phyloP scores from a whole-genome alignment of 1,284 basidiomycete genomes.

The Leccinum pachyderme region DNA sequence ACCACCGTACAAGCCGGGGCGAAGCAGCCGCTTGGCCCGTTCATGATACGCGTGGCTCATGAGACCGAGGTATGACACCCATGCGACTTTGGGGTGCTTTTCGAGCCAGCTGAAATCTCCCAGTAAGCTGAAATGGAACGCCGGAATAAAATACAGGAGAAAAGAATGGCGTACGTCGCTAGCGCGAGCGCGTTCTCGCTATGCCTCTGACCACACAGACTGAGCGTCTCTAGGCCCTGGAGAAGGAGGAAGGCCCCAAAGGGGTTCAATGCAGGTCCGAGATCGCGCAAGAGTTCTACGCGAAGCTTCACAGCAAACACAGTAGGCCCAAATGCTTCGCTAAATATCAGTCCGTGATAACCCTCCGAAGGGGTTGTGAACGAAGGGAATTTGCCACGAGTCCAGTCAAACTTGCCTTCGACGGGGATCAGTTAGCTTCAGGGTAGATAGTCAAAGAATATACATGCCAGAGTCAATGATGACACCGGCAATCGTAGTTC shows the following conservation, averaged over 20 bases:
- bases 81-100: slow-evolving; percentile 67
- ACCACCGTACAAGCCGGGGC: slow-evolving; percentile 67
- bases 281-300: slow-evolving; percentile 72
- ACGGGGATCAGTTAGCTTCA: slow-evolving; percentile 39
- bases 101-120: slow-evolving; percentile 56
- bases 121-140: neutral
- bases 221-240: slow-evolving; percentile 86
- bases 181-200: slow-evolving; percentile 73
- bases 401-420: slow-evolving; percentile 85
- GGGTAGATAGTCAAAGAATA: slow-evolving; percentile 62
- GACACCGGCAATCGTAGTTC: slow-evolving; percentile 85
- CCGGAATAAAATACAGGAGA: neutral
- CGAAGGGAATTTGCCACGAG: slow-evolving; percentile 71
- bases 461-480: slow-evolving; percentile 73
- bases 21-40: slow-evolving; percentile 58
- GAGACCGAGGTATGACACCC: slow-evolving; percentile 85
- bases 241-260: slow-evolving; percentile 84
- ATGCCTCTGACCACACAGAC: slow-evolving; percentile 76
- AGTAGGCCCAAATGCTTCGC: slow-evolving; percentile 70
- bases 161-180: slow-evolving; percentile 47
- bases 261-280: slow-evolving; percentile 76
- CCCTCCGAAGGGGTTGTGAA: slow-evolving; percentile 83
- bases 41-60: slow-evolving; percentile 61
- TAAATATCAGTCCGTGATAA: slow-evolving; percentile 78
- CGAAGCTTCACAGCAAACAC: slow-evolving; percentile 78